Conservation (phyloP, 2,329 filamentous ascomycete genomes). For the Aaosphaeria arxii region DNA sequence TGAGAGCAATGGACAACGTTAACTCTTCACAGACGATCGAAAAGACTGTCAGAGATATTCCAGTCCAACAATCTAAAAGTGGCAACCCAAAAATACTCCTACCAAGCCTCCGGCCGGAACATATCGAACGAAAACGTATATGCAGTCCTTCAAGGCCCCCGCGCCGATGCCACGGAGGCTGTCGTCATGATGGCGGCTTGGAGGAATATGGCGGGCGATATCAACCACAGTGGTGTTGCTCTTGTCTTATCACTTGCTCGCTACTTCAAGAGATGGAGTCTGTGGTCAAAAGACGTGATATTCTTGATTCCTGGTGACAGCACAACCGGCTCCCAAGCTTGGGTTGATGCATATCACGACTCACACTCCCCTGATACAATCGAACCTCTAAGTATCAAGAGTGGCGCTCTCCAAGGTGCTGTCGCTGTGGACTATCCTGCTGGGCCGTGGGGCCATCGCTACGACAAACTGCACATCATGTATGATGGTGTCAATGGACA, state of each 20-base stretch:
- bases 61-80: constrained; percentile 79
- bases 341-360: constrained; percentile 97
- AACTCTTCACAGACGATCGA: constrained; percentile 13
- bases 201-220: constrained; percentile 72
- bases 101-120: constrained; percentile 70
- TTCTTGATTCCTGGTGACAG: constrained; percentile 87
- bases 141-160: constrained; percentile 85
- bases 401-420: constrained; percentile 87
- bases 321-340: constrained; percentile 85
- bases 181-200: constrained; percentile 90
- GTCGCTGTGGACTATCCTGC: constrained; percentile 87
- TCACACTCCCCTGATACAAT: constrained; percentile 71
- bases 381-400: constrained; percentile 79
- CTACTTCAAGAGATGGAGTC: constrained; percentile 96
- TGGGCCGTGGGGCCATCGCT: constrained; percentile 67
- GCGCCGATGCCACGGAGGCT: constrained; percentile 94
- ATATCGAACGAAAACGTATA: constrained; percentile 88
- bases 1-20: constrained; percentile 45
- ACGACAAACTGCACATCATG: constrained; percentile 83
- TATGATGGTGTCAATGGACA: constrained; percentile 97
- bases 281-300: constrained; percentile 99
- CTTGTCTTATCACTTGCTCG: constrained; percentile 82
- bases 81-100: constrained; percentile 83
- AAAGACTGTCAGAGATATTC: constrained; percentile 69
- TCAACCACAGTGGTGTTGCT: constrained; percentile 85